Conservation (phyloP, 352 stramenopile genomes). For the Albugo candida region DNA sequence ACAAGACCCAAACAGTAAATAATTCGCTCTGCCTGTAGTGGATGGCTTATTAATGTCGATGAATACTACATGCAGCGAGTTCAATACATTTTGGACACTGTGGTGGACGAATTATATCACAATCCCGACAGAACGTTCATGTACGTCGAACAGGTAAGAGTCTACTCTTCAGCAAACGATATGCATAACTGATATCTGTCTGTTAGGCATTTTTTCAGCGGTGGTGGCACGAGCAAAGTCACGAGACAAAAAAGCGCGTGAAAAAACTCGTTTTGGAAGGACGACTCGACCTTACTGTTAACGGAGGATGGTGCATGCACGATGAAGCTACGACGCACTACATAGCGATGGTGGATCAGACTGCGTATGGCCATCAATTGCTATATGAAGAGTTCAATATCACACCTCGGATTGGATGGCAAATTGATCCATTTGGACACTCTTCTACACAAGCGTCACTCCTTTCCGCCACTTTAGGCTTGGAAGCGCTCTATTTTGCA, state of each 20-base stretch:
- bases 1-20: not conserved
- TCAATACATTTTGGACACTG: slow-evolving; percentile 90
- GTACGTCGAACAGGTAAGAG: slow-evolving; percentile 76
- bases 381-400: slow-evolving; percentile 86
- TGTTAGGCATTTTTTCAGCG: slow-evolving; percentile 85
- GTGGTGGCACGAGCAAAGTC: slow-evolving; percentile 87
- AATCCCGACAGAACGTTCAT: slow-evolving; percentile 88
- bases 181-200: not conserved
- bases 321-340: slow-evolving; percentile 94
- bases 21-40: slow-evolving; percentile 13
- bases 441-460: slow-evolving; percentile 84
- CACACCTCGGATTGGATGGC: slow-evolving; percentile 91
- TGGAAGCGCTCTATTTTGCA: slow-evolving; percentile 94
- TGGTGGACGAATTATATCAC: slow-evolving; percentile 67
- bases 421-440: slow-evolving; percentile 95
- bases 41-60: slow-evolving; percentile 93
- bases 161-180: not conserved
- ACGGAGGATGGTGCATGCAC: slow-evolving; percentile 97
- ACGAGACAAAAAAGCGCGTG: slow-evolving; percentile 45
- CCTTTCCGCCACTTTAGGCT: slow-evolving; percentile 81
- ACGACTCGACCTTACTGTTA: slow-evolving; percentile 85
- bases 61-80: slow-evolving; percentile 92
- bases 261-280: slow-evolving; percentile 79
- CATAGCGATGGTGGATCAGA: slow-evolving; percentile 97
- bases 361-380: slow-evolving; percentile 89